Evolutionary conservation across 139 green algal genomes (phyloP).

Genomic region (Spirogloea muscicola): DNA sequence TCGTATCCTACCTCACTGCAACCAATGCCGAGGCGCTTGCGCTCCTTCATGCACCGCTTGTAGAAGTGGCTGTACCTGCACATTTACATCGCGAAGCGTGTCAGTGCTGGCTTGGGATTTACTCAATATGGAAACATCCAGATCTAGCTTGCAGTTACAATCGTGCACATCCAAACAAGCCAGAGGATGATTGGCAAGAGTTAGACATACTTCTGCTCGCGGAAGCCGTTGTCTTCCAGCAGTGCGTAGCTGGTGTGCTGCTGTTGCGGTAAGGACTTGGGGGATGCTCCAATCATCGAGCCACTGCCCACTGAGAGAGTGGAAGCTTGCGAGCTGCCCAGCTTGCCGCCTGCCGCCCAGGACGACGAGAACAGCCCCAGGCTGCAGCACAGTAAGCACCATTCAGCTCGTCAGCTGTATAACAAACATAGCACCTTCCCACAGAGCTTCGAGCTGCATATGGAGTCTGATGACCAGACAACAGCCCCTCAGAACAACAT

Average conservation of each 20-base stretch:
- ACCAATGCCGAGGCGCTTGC: constrained; percentile 63
- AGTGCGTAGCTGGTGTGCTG: constrained; percentile 83
- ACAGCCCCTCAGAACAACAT: too few relatives aligned
- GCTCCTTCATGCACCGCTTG: constrained; percentile 83
- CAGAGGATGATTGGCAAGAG: background rate
- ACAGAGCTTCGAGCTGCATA: too few relatives aligned
- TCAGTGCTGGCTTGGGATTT: background rate
- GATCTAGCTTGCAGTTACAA: background rate
- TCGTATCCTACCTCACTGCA: constrained; percentile 65
- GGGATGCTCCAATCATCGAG: too few relatives aligned
- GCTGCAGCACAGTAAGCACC: too few relatives aligned
- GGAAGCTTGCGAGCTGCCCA: too few relatives aligned
- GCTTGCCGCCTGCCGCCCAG: too few relatives aligned
- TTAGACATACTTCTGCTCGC: constrained; percentile 78
- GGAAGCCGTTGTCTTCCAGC: constrained; percentile 90
- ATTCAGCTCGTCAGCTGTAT: too few relatives aligned
- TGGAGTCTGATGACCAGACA: too few relatives aligned
- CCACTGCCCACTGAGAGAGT: too few relatives aligned
- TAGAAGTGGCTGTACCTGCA: constrained; percentile 64
- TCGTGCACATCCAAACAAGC: background rate
- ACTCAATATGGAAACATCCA: background rate
- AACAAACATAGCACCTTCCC: too few relatives aligned
- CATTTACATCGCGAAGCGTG: background rate
- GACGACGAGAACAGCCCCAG: too few relatives aligned
- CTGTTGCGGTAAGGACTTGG: constrained; percentile 62